A percentile compares a stretch with the other conserved stretches of the same genome.
phyloP scores from a whole-genome alignment of 768 basidiomycete species.

The Kwoniella dendrophila region DNA sequence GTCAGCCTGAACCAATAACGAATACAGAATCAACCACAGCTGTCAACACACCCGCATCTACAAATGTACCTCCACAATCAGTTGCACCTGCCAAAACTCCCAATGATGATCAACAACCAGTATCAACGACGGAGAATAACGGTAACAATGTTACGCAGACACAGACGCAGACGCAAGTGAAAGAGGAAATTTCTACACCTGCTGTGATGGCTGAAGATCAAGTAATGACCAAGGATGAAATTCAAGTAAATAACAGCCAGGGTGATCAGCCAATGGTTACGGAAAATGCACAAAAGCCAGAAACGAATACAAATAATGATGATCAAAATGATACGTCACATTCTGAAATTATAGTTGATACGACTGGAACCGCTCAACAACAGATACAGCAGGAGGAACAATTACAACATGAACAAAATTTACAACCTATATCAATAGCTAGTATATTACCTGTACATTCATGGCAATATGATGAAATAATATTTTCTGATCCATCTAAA shows the following conservation, averaged over 20 bases:
- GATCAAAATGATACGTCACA: no score
- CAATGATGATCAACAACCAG: no score
- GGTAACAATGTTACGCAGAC: background rate
- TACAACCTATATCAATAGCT: conserved; percentile 30
- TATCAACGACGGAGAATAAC: background rate
- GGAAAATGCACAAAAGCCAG: no score
- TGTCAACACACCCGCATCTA: conserved; percentile 9
- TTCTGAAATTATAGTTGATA: conserved; percentile 5
- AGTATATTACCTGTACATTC: conserved; percentile 67
- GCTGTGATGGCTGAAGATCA: background rate
- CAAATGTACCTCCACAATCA: background rate
- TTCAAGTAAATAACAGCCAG: no score
- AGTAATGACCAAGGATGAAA: no score
- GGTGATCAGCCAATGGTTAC: no score
- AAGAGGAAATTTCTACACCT: conserved; percentile 6
- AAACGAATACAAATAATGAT: no score
- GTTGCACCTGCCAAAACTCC: conserved; percentile 3
- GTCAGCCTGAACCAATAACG: conserved; percentile 57
- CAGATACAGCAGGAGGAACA: no score
- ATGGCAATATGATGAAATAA: conserved; percentile 98
- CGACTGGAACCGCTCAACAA: no score
- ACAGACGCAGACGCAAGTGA: background rate
- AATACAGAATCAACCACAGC: background rate
- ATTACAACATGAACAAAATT: no score
- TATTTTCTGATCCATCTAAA: conserved; percentile 90